Evolutionary conservation across 1,139 yeast genomes (phyloP).

Genomic region (Hyphopichia pseudoburtonii): DNA sequence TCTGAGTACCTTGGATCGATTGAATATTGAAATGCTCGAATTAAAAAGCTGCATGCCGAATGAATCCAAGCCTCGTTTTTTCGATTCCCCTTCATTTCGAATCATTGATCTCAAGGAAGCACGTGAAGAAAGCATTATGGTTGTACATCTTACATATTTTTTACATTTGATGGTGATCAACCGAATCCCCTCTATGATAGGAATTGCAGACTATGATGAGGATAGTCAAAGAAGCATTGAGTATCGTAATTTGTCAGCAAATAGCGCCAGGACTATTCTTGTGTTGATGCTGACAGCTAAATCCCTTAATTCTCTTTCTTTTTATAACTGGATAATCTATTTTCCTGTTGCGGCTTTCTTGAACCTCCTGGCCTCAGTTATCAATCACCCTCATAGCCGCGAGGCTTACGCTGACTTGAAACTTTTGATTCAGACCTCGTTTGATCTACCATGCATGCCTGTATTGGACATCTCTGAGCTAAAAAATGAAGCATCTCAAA

Average conservation of each 20-base stretch:
- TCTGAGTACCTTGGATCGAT: constrained; percentile 1
- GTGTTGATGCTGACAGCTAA: constrained; percentile 12
- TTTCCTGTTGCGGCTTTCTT: constrained; percentile 23
- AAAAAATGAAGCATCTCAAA: constrained; percentile 1
- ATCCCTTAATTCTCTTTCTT: constrained; percentile 13
- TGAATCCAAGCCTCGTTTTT: constrained; percentile 4
- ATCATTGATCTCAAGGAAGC: not conserved
- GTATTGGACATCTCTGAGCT: not conserved
- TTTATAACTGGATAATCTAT: constrained; percentile 19
- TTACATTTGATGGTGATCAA: constrained; percentile 21
- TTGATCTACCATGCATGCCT: constrained; percentile 11
- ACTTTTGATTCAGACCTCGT: constrained; percentile 9
- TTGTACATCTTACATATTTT: constrained; percentile 16
- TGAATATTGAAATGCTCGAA: constrained; percentile 6
- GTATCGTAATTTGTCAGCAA: constrained; percentile 13
- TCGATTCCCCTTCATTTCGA: constrained; percentile 3
- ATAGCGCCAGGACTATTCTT: constrained; percentile 22
- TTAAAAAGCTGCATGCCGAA: constrained; percentile 1
- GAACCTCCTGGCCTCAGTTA: constrained; percentile 16
- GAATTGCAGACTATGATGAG: constrained; percentile 6
- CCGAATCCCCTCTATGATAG: constrained; percentile 15
- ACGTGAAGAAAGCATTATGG: constrained; percentile 9
- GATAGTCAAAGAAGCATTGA: constrained; percentile 1
- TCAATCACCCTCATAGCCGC: constrained; percentile 13
- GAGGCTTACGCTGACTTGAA: not conserved